Conservation (phyloP, 2,329 filamentous ascomycete genomes). For the Phialocephala sp. region DNA sequence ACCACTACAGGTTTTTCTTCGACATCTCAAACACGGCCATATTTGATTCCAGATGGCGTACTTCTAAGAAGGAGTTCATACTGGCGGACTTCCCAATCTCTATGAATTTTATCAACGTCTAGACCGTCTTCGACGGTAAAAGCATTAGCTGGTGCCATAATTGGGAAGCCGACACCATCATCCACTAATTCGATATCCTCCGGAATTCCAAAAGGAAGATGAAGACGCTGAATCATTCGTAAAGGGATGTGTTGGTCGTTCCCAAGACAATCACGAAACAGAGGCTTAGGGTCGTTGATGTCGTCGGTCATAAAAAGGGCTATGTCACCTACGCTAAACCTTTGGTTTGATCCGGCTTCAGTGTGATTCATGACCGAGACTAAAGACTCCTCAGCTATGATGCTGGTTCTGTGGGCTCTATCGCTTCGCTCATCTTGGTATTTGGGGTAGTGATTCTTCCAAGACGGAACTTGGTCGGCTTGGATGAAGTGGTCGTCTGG, state of each 20-base stretch:
- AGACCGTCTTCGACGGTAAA: not conserved
- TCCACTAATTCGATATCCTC: not conserved
- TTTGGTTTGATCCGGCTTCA: not conserved
- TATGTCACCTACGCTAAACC: not conserved
- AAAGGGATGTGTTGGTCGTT: not conserved
- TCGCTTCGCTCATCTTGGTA: not conserved
- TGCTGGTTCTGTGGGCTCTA: not conserved
- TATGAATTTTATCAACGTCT: not conserved
- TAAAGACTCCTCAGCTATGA: not conserved
- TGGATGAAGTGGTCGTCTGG: not conserved
- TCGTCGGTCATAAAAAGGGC: not conserved
- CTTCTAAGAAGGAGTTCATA: not conserved
- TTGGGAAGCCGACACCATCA: not conserved
- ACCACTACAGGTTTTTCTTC: not conserved
- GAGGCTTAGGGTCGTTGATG: not conserved
- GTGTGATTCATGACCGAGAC: not conserved
- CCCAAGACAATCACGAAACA: not conserved
- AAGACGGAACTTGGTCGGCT: not conserved
- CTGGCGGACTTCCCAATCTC: not conserved
- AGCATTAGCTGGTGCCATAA: not conserved
- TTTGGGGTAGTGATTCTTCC: constrained; percentile 1
- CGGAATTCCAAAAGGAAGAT: constrained; percentile 3
- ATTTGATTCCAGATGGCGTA: not conserved
- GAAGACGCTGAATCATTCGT: not conserved
- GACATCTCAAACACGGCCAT: too few species aligned